A percentile compares a stretch with the other conserved stretches of the same genome.
Conservation (phyloP, 1,139 yeast genomes). For the Chernovozyma aurita region DNA sequence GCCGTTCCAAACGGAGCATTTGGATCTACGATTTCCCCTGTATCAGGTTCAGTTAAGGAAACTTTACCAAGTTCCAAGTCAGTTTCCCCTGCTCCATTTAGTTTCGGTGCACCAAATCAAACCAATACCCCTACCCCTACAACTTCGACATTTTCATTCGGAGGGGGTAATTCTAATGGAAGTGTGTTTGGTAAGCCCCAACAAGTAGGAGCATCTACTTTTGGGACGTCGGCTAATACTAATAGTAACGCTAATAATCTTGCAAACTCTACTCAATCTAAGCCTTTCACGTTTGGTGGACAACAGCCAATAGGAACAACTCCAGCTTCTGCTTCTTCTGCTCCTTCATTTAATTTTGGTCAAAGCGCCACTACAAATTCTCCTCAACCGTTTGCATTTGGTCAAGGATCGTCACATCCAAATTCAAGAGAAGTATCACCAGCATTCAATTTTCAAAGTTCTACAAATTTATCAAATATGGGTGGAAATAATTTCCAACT, state of each 20-base stretch:
- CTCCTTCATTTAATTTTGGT: not conserved
- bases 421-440: slow-evolving; percentile 7
- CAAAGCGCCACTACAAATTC: not conserved
- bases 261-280: not conserved
- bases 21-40: no score
- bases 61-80: no score
- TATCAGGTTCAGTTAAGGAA: no score
- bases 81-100: not conserved
- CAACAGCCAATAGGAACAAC: no score
- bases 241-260: not conserved
- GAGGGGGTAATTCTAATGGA: not conserved
- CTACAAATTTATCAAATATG: slow-evolving; percentile 2
- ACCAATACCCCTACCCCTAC: not conserved
- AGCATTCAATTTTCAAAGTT: slow-evolving; percentile 4
- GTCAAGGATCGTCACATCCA: slow-evolving; percentile 4
- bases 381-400: slow-evolving; percentile 3
- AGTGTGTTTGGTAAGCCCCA: not conserved
- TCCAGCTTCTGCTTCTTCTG: not conserved
- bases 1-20: not conserved
- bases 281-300: not conserved
- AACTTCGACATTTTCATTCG: slow-evolving; percentile 2
- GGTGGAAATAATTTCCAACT: slow-evolving; percentile 4
- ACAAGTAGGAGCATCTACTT: not conserved
- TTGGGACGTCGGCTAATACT: not conserved
- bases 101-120: not conserved